These are phyloP conservation scores for Saturnispora mendoncae DNA, from an alignment of 805 yeast genomes.

Conservation along the genomic window DNA sequence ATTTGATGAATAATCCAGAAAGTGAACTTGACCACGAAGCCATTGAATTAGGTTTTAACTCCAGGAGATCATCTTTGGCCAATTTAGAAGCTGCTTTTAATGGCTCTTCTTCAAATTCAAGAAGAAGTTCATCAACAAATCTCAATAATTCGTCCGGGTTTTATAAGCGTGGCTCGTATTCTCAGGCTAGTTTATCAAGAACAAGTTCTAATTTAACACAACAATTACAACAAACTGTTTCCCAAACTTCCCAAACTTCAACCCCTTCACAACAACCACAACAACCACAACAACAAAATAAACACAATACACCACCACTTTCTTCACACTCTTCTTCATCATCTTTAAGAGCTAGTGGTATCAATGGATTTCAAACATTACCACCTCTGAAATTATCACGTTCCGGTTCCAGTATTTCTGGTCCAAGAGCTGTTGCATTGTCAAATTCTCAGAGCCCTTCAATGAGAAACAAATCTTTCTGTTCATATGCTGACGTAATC, in stretches of 20 bases:
- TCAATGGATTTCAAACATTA: not conserved
- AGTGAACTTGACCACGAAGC: slow-evolving; percentile 15
- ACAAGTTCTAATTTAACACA: slow-evolving; percentile 23
- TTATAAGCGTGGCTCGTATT: slow-evolving; percentile 16
- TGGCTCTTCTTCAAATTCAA: too few species aligned
- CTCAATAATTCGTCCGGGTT: slow-evolving; percentile 9
- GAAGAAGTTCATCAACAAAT: slow-evolving; percentile 12
- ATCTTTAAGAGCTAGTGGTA: not conserved
- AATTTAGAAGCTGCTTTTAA: slow-evolving; percentile 33
- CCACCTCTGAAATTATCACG: slow-evolving; percentile 8
- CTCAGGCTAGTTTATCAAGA: slow-evolving; percentile 17
- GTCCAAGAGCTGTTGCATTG: slow-evolving; percentile 3
- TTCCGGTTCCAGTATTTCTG: slow-evolving; percentile 5
- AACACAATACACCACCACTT: too few species aligned
- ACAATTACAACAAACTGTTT: slow-evolving; percentile 18
- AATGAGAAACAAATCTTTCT: slow-evolving; percentile 37
- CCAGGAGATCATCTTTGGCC: slow-evolving; percentile 46
- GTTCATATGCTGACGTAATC: slow-evolving; percentile 74
- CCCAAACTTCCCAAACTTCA: too few species aligned
- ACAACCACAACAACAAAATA: too few species aligned
- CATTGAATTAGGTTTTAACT: slow-evolving; percentile 36
- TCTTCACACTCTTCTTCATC: slow-evolving; percentile 8
- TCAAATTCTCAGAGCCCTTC: slow-evolving; percentile 30
- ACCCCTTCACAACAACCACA: too few species aligned
- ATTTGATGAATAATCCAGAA: slow-evolving; percentile 29